A percentile compares a stretch with the other conserved stretches of the same genome.
Evolutionary conservation across 495 filamentous ascomycete species (phyloP).

Genomic region (Penicillium flavigenum): DNA sequence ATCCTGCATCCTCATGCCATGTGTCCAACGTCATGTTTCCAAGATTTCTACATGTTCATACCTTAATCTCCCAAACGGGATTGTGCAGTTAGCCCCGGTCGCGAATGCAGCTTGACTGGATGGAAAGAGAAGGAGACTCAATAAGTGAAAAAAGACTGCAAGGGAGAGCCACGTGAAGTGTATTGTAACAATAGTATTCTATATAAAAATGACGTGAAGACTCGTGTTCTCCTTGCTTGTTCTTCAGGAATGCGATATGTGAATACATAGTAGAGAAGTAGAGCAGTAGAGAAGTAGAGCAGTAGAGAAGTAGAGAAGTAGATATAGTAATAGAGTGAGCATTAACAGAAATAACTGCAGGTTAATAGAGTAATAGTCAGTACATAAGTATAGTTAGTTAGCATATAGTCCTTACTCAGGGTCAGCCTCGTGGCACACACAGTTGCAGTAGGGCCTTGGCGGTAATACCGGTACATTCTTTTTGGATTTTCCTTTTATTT

Average conservation of each 20-base stretch:
- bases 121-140: slow-evolving; percentile 7
- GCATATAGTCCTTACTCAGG: slow-evolving; percentile 10
- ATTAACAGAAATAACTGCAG: too few relatives aligned
- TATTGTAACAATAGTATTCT: slow-evolving; percentile 16
- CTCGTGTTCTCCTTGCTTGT: slow-evolving; percentile 11
- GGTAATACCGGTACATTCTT: slow-evolving; percentile 9
- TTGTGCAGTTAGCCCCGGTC: slow-evolving; percentile 16
- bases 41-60: neutral
- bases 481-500: neutral
- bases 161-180: slow-evolving; percentile 14
- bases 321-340: neutral
- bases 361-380: neutral
- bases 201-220: slow-evolving; percentile 8
- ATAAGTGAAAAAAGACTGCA: neutral
- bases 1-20: slow-evolving; percentile 16
- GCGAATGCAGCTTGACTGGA: slow-evolving; percentile 16
- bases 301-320: neutral
- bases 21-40: slow-evolving; percentile 19
- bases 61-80: slow-evolving; percentile 4
- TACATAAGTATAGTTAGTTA: too few relatives aligned
- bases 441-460: slow-evolving; percentile 22
- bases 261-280: neutral
- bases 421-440: slow-evolving; percentile 28
- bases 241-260: neutral
- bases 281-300: neutral